Base-by-base conservation (phyloP, 1,284 basidiomycete species). In the Pseudozyma hubeiensis region DNA sequence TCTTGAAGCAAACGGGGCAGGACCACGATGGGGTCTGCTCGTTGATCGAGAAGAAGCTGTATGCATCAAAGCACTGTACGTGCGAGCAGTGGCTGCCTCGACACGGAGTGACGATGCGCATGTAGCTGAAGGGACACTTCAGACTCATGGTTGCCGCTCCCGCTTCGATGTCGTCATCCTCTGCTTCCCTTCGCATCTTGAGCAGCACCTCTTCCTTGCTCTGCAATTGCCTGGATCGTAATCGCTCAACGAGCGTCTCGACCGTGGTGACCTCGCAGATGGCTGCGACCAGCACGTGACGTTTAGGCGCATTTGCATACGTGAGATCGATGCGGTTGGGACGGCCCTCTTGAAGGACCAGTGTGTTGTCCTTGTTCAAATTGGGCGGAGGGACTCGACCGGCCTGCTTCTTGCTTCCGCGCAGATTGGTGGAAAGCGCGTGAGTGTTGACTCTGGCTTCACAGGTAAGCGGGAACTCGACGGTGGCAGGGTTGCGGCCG, bases 11-110 rank as follows among this genome's bases (percentile, higher is more conserved):
- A 40, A 94, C 91, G n/a, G 97, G 96, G 84, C 97, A 99, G 41
- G 91, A 85, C 92, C 93, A 99, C 34, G 94, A 94, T 0, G 97
- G 97, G 6, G 95, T 96, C 85, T 93, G 92, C 80, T 96, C 93
- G 89, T 97, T 99, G 83, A 97, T 90, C 24, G 91, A 91, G 79
- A 92, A 94, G 93, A 95, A 99, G 52, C 92, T 93, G 19, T 88
- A 88, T 0, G 95, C 94, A 85, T 99, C 97, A 84, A 99, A 99
- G 85, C 97, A 99, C 81, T 97, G 93, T 3, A 93, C 87, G 84
- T 99, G 97, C 24, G 92, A 89, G 83, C 97, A 99, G 68, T 88
- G 87, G 13, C 87, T 88, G 0, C 96, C 95, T 16, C 96, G 91
- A 81, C 92, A 91, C 3, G 97, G 96, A 0, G 89, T 91, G 31